phyloP scores from a whole-genome alignment of 208 protist species.

The Angomonas ambiguus region DNA sequence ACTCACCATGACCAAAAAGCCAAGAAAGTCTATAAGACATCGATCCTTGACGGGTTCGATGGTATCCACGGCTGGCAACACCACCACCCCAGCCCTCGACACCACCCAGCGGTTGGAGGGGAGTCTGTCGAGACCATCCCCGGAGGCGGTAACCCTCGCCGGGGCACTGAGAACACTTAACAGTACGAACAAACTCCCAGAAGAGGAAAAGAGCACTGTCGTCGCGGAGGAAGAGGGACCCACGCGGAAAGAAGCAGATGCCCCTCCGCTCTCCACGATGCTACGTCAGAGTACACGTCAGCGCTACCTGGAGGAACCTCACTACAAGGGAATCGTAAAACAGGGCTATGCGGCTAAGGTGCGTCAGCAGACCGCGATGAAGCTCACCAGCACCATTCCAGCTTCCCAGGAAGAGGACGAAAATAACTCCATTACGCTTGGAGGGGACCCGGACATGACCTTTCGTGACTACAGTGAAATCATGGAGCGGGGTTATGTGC shows the following conservation, averaged over 20 bases:
- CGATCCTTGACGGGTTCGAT: neutral
- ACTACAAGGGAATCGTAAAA: constrained; percentile 22
- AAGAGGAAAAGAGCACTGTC: neutral
- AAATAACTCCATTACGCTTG: too few relatives aligned
- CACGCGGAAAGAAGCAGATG: neutral
- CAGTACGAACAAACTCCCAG: neutral
- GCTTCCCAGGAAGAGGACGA: neutral
- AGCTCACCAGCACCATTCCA: neutral
- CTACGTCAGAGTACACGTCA: constrained; percentile 12
- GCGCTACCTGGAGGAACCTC: neutral
- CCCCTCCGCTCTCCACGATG: constrained; percentile 7
- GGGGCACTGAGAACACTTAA: neutral
- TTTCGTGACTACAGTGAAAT: neutral
- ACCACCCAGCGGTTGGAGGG: neutral
- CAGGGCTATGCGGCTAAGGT: constrained; percentile 10
- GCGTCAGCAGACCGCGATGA: constrained; percentile 11
- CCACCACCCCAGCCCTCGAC: neutral
- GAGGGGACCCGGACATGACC: neutral
- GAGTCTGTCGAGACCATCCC: neutral
- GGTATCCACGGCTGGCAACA: neutral
- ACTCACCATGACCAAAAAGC: neutral
- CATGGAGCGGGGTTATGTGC: neutral
- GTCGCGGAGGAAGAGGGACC: neutral
- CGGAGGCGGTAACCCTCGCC: neutral
- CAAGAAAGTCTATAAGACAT: neutral